Conservation (phyloP, 2,329 filamentous ascomycete genomes). For the Colletotrichum scovillei region DNA sequence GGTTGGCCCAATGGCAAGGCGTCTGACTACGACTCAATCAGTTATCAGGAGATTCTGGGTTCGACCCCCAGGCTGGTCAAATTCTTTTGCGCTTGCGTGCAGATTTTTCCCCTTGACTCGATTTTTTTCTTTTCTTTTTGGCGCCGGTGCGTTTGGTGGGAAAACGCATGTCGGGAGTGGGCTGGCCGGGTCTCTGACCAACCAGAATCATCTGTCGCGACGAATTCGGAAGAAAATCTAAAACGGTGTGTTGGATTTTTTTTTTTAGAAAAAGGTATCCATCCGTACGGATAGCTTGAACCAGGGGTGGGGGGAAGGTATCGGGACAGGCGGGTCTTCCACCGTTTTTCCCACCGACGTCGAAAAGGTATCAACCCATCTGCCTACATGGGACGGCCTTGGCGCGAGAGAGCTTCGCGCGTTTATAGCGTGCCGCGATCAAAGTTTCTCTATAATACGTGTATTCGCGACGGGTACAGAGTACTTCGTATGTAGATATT, state of each 20-base stretch:
- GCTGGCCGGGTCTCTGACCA: background rate
- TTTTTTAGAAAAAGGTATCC: background rate
- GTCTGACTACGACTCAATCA: constrained; percentile 52
- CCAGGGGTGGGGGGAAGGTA: too few relatives aligned
- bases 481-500: background rate
- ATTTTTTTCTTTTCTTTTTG: background rate
- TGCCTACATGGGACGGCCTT: background rate
- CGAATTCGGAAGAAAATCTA: background rate
- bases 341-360: background rate
- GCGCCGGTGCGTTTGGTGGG: background rate
- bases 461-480: background rate
- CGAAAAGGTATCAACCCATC: background rate
- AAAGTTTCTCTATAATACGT: background rate
- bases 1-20: constrained; percentile 54
- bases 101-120: background rate
- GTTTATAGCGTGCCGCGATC: background rate
- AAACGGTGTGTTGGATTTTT: background rate
- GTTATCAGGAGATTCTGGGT: constrained; percentile 36
- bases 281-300: background rate
- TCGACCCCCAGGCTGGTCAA: constrained; percentile 36
- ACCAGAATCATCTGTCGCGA: background rate
- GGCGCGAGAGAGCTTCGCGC: background rate
- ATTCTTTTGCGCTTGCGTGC: background rate
- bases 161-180: background rate
- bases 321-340: background rate